Conservation (phyloP, 2,329 filamentous ascomycete species). For the Thielaviopsis populi region DNA sequence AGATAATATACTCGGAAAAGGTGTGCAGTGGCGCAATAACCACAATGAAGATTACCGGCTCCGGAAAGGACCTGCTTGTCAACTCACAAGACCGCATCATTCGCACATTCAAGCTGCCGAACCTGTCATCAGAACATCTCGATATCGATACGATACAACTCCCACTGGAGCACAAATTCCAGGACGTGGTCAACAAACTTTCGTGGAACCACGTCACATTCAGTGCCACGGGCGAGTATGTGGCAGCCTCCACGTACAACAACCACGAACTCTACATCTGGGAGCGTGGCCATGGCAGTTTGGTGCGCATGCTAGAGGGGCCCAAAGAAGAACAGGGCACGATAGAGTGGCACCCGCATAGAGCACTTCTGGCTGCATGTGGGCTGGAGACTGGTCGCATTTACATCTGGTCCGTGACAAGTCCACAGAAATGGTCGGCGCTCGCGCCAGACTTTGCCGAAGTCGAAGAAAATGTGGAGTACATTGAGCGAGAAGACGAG, state of each 20-base stretch:
- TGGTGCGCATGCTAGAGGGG: slow-evolving; percentile 93
- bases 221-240: slow-evolving; percentile 85
- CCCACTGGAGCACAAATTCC: slow-evolving; percentile 92
- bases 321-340: slow-evolving; percentile 92
- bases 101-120: slow-evolving; percentile 77
- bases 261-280: slow-evolving; percentile 98
- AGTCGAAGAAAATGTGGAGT: slow-evolving; percentile 96
- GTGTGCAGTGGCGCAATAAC: slow-evolving; percentile 80
- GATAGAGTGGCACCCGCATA: slow-evolving; percentile 90
- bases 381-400: slow-evolving; percentile 85
- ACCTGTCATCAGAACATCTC: slow-evolving; percentile 51
- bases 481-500: slow-evolving; percentile 88
- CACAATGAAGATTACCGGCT: slow-evolving; percentile 63
- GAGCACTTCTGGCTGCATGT: slow-evolving; percentile 76
- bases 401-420: slow-evolving; percentile 91
- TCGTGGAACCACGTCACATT: slow-evolving; percentile 98
- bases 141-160: slow-evolving; percentile 77
- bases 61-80: slow-evolving; percentile 74
- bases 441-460: slow-evolving; percentile 93
- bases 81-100: slow-evolving; percentile 94
- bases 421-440: slow-evolving; percentile 92
- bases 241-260: slow-evolving; percentile 91
- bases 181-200: slow-evolving; percentile 87
- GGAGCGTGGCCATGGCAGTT: slow-evolving; percentile 83
- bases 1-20: slow-evolving; percentile 79